A percentile compares a stretch with the other conserved stretches of the same genome.
Evolutionary conservation across 1,139 yeast genomes (phyloP).

Genomic region (Suhomyces terraborum): DNA sequence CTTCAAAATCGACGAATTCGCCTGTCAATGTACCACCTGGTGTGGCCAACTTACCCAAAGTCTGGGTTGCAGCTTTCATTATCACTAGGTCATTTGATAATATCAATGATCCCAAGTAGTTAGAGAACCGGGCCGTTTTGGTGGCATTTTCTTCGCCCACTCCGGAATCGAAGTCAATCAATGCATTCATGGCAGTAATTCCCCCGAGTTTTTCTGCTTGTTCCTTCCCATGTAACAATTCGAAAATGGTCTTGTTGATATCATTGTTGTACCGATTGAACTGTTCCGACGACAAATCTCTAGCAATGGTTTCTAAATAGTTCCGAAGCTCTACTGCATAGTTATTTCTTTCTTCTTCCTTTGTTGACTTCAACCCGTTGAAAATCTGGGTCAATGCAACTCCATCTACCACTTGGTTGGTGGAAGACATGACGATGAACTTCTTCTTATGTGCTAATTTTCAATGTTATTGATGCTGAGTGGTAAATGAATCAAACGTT

Average conservation of each 20-base stretch:
- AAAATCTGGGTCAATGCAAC: constrained; percentile 57
- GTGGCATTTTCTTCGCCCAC: constrained; percentile 77
- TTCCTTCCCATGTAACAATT: constrained; percentile 75
- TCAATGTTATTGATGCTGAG: not conserved
- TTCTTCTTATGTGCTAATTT: not conserved
- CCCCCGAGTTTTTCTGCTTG: constrained; percentile 82
- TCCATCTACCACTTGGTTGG: constrained; percentile 48
- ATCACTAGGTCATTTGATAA: constrained; percentile 82
- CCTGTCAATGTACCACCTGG: constrained; percentile 90
- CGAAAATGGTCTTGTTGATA: constrained; percentile 85
- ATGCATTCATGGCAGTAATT: constrained; percentile 82
- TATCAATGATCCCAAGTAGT: constrained; percentile 77
- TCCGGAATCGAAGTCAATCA: constrained; percentile 74
- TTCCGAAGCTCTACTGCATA: constrained; percentile 69
- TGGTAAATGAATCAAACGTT: not conserved
- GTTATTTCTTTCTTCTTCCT: constrained; percentile 53
- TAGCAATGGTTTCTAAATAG: constrained; percentile 67
- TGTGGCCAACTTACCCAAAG: constrained; percentile 84
- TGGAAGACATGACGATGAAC: constrained; percentile 28
- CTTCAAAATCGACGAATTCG: constrained; percentile 91
- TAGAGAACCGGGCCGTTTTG: constrained; percentile 87
- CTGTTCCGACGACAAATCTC: constrained; percentile 78
- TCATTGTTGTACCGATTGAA: constrained; percentile 80
- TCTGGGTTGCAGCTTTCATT: constrained; percentile 82
- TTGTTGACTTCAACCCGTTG: constrained; percentile 51